Conservation (phyloP, 768 basidiomycete species). For the Coprinopsis sp. region DNA sequence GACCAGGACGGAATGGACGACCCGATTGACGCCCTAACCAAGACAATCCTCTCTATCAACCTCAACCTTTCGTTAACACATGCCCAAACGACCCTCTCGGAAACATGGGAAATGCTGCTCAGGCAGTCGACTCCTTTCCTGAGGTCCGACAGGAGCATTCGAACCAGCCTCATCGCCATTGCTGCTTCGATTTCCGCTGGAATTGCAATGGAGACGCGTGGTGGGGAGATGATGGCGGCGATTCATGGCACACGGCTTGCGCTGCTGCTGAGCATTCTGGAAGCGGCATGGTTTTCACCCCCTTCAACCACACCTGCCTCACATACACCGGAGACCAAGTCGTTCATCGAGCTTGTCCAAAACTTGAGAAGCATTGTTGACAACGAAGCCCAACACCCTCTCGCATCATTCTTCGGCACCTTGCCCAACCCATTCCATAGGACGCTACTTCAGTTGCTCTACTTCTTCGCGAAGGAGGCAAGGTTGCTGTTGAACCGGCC, state of each 20-base stretch:
- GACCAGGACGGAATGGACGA: conserved; percentile 37
- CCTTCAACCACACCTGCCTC: conserved; percentile 40
- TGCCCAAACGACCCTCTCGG: conserved; percentile 66
- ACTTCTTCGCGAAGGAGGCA: conserved; percentile 67
- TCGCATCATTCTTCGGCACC: conserved; percentile 64
- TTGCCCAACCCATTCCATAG: conserved; percentile 72
- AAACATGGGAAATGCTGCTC: conserved; percentile 75
- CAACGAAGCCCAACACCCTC: conserved; percentile 71
- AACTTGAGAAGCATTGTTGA: conserved; percentile 62
- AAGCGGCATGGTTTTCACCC: conserved; percentile 64
- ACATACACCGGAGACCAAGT: conserved; percentile 47
- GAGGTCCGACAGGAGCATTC: conserved; percentile 52
- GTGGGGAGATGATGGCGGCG: conserved; percentile 80
- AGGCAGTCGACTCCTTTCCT: conserved; percentile 61
- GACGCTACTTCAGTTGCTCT: conserved; percentile 72
- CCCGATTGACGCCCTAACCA: conserved; percentile 46
- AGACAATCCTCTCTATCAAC: conserved; percentile 68
- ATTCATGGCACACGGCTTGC: conserved; percentile 74
- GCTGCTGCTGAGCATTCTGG: conserved; percentile 71
- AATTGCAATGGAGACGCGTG: conserved; percentile 63
- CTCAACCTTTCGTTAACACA: conserved; percentile 84
- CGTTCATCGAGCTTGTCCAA: conserved; percentile 57
- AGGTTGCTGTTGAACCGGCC: conserved; percentile 44
- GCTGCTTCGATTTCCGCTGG: conserved; percentile 61
- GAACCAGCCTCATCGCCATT: conserved; percentile 51